Evolutionary conservation across 176 grass and related monocot genomes (phyloP), one percentile per base, ranked within the genome.

Genomic region (Oryza rufipogon): DNA sequence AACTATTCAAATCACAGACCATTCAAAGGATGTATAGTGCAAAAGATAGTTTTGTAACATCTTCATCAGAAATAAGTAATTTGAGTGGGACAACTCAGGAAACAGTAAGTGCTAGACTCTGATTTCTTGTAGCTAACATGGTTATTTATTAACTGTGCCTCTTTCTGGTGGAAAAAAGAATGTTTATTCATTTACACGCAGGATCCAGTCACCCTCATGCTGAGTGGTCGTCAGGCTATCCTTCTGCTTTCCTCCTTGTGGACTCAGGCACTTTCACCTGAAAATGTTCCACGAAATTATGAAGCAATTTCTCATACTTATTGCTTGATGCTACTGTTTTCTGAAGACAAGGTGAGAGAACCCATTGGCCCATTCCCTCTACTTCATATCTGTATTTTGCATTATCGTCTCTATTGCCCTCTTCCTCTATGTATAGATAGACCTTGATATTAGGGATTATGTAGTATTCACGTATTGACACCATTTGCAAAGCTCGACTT

Each of bases 291-390:
- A 17, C 85, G 65, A 82, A 98, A 92, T 71, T 98, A 89, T 75
- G 93, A 95, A 80, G 96, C 96, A 54, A 95, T 98, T 67, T 92
- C 93, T 85, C 93, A 98, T 74, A 98, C 96, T 34, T 98, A 90
- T 85, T 90, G 93, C 78, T 93, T 98, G 89, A 85, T 92, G 85
- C 91, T 98, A 77, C 67, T 98, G 11, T 98, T 98, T 90, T 98
- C 93, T 92, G 83, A 77, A 84, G 80, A 49, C 60, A 95, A 92
- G 96, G 96, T 98, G 73, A 89, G 38, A 74, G 10, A 68, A 60
- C 33, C 26, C 7, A 75, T 81, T 46, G 9, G 7, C 54, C 19
- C 6, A 9, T 56, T 52, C 17, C 54, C 65, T 74, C 38, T 39
- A 46, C 5, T 77, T 76, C 39, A 68, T 60, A 70, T 82, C 19